A percentile compares a stretch with the other conserved stretches of the same genome.
phyloP scores from a whole-genome alignment of 495 filamentous ascomycete genomes.

The Elasticomyces elasticus region DNA sequence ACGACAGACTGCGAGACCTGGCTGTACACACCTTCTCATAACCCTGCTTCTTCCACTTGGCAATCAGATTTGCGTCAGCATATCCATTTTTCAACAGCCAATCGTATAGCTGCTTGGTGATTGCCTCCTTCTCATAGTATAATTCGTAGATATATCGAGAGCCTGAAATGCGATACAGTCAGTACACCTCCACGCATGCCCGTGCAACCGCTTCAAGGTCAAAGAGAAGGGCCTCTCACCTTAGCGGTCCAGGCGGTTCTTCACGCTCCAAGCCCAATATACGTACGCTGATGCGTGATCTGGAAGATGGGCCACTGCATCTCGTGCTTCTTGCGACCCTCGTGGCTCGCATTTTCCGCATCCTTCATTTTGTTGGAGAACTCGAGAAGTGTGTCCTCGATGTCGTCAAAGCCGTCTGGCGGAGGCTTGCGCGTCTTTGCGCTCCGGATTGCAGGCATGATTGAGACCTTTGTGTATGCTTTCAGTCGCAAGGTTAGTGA shows the following conservation, averaged over 20 bases:
- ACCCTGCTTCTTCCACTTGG: conserved; percentile 99
- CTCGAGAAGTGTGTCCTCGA: conserved; percentile 91
- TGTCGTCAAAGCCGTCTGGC: conserved; percentile 89
- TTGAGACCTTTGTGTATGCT: conserved; percentile 23
- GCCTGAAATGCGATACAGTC: conserved; percentile 37
- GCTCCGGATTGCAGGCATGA: conserved; percentile 76
- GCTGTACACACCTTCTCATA: conserved; percentile 74
- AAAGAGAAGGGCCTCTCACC: conserved; percentile 22
- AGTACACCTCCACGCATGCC: not conserved
- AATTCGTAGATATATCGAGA: conserved; percentile 92
- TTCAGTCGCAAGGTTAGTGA: not conserved
- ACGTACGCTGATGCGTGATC: conserved; percentile 84
- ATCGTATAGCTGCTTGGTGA: conserved; percentile 82
- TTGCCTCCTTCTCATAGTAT: conserved; percentile 96
- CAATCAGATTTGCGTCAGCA: conserved; percentile 87
- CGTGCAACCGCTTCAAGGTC: conserved; percentile 12
- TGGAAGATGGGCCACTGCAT: conserved; percentile 95
- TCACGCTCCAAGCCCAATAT: no score
- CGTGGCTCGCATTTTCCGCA: conserved; percentile 68
- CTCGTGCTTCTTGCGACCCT: conserved; percentile 76
- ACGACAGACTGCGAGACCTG: not conserved
- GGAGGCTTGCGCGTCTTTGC: conserved; percentile 75
- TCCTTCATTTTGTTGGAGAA: conserved; percentile 99
- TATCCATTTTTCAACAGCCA: conserved; percentile 96
- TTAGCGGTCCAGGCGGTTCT: conserved; percentile 17